Conservation (phyloP, 257 asterid species). For the Euphrasia confusa region DNA sequence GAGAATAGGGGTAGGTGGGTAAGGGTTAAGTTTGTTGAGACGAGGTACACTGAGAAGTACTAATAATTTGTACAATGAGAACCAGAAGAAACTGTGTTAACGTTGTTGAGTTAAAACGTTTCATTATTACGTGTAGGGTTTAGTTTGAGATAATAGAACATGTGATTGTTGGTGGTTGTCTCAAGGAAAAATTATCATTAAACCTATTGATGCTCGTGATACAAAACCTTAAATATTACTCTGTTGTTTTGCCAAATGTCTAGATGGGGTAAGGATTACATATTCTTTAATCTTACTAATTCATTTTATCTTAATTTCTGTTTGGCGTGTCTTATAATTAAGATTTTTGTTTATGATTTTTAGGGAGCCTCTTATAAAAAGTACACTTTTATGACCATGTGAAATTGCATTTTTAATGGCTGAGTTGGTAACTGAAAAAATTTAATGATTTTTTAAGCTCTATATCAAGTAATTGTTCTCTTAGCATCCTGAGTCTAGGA, state of each 20-base stretch:
- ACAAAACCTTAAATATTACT: background rate
- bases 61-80: background rate
- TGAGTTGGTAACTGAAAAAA: background rate
- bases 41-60: background rate
- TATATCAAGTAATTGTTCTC: constrained; percentile 76
- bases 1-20: too few species aligned
- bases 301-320: too few species aligned
- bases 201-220: too few species aligned
- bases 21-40: too few species aligned
- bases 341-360: constrained; percentile 15
- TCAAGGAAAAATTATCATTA: too few species aligned
- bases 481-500: constrained; percentile 47
- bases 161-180: too few species aligned
- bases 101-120: too few species aligned
- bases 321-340: background rate
- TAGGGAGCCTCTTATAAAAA: constrained; percentile 59
- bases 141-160: too few species aligned
- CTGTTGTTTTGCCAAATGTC: background rate
- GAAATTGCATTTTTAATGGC: background rate
- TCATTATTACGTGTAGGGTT: too few species aligned
- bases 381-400: background rate
- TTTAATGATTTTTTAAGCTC: constrained; percentile 49
- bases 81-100: too few species aligned
- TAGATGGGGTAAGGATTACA: background rate
- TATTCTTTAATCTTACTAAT: constrained; percentile 16